Evolutionary conservation across 2,329 filamentous ascomycete genomes (phyloP).

Genomic region (Simplicillium sp.): DNA sequence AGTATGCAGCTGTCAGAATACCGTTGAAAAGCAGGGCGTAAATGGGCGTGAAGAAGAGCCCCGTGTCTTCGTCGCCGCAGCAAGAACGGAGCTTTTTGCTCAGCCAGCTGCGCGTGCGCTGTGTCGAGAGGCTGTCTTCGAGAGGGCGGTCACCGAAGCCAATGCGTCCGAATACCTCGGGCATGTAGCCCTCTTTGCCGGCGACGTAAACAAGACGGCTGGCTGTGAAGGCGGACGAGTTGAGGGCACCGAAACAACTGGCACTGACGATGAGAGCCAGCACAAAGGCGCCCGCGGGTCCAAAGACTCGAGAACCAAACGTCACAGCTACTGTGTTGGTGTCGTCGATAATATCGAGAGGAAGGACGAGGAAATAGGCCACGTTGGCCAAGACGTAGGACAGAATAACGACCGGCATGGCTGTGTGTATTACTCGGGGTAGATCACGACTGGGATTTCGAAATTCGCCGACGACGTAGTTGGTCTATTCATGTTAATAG

Average conservation of each 20-base stretch:
- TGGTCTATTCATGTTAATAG: slow-evolving; percentile 51
- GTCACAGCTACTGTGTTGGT: slow-evolving; percentile 94
- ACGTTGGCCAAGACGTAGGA: slow-evolving; percentile 87
- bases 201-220: slow-evolving; percentile 89
- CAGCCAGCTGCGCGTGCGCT: slow-evolving; percentile 44
- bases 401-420: slow-evolving; percentile 87
- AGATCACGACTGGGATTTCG: slow-evolving; percentile 83
- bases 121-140: slow-evolving; percentile 29
- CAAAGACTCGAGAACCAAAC: slow-evolving; percentile 86
- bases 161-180: slow-evolving; percentile 71
- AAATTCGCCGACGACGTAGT: slow-evolving; percentile 96
- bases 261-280: slow-evolving; percentile 84
- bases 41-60: slow-evolving; percentile 89
- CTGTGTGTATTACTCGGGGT: slow-evolving; percentile 89
- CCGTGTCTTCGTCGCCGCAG: slow-evolving; percentile 67
- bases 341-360: slow-evolving; percentile 67
- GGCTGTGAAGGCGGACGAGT: slow-evolving; percentile 88
- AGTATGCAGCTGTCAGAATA: slow-evolving; percentile 63
- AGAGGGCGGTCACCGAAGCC: slow-evolving; percentile 47
- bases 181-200: slow-evolving; percentile 90
- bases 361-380: slow-evolving; percentile 89
- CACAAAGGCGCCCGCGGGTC: slow-evolving; percentile 68
- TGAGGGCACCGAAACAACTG: slow-evolving; percentile 89
- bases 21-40: slow-evolving; percentile 81
- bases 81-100: slow-evolving; percentile 49